phyloP scores from a whole-genome alignment of 2,329 filamentous ascomycete species.

The Curvularia hawaiiensis region DNA sequence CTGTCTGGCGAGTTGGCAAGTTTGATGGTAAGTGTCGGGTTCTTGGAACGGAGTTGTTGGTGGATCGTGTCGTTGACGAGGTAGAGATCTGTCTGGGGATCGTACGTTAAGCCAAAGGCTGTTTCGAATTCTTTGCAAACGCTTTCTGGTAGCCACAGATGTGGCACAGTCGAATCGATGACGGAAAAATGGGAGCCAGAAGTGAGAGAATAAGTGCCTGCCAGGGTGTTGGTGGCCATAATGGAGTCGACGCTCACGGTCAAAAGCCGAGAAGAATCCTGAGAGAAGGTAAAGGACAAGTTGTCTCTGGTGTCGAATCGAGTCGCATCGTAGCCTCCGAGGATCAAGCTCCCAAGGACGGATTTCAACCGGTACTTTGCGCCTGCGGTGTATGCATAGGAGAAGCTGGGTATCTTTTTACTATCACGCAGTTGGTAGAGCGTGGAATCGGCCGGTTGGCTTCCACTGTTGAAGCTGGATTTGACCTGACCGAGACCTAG shows the following conservation, averaged over 20 bases:
- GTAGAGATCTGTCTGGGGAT: conserved; percentile 46
- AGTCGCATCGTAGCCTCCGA: conserved; percentile 51
- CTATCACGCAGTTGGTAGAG: conserved; percentile 36
- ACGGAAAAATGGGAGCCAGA: conserved; percentile 41
- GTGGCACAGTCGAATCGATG: conserved; percentile 49
- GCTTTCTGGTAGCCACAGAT: conserved; percentile 49
- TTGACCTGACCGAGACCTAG: conserved; percentile 38
- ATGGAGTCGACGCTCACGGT: conserved; percentile 44
- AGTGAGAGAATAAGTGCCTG: conserved; percentile 43
- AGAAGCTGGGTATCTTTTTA: conserved; percentile 42
- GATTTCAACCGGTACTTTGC: conserved; percentile 42
- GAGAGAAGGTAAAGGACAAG: conserved; percentile 42
- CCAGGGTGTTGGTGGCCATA: conserved; percentile 36
- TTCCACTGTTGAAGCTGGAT: conserved; percentile 37
- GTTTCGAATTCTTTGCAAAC: conserved; percentile 49
- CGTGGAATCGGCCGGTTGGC: conserved; percentile 34
- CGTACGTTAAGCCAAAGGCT: conserved; percentile 49
- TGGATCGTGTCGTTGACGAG: conserved; percentile 48
- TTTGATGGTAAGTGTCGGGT: conserved; percentile 49
- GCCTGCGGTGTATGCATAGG: conserved; percentile 46
- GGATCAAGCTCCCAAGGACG: conserved; percentile 43
- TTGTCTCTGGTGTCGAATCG: conserved; percentile 41
- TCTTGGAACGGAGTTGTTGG: conserved; percentile 29
- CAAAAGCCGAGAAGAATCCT: conserved; percentile 38
- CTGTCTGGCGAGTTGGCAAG: conserved; percentile 38